Base-by-base conservation (phyloP, 2,329 filamentous ascomycete species). In the Diplodia corticola region DNA sequence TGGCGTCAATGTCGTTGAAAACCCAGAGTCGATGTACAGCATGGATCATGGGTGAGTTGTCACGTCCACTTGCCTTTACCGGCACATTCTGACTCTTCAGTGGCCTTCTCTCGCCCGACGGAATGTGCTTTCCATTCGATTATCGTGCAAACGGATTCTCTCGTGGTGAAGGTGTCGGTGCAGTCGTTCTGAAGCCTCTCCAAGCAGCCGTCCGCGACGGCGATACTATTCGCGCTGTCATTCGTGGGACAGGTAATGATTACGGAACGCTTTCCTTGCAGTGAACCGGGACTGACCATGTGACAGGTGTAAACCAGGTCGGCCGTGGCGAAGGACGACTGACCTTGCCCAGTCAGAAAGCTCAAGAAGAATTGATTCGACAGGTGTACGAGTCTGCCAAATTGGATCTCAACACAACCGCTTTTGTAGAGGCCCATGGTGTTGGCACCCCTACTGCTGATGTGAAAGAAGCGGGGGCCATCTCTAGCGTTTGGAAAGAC, bases 91-190 rank as follows among this genome's bases (percentile, higher is more conserved):
- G n/a, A 50, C 28, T 35, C 30, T 49, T 22, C 5, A 61, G 57
- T 44, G 57, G 40, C 1, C 20, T 72, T 48, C 71, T 78, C 30
- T 76, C 72, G 1, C 74, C 76, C 40, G 72, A 71, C 17, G 75
- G 77, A 2, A 69, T 67, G 20, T 75, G 71, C 48, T 66, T 68
- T 50, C 76, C 74, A 40, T 80, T 76, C 68, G 87, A 88, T 69
- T 73, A 78, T 17, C 80, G 81, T 5, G 88, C 86, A 20, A 84
- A 86, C 67, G 88, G 88, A 1, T 90, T 89, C 71, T 86, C 84
- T 0, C 81, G 88, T 35, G 88, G 87, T 1, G 88, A 91, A 70
- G 88, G 87, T 0, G 79, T 85, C 35, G 86, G 82, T 0, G 80
- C 85, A 13, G 69, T 89, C 2, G 72, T 88, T 13, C 72, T 89